Evolutionary conservation across 768 basidiomycete species (phyloP), one percentile per base, ranked within the genome.

Genomic region (Auricularia sp.): DNA sequence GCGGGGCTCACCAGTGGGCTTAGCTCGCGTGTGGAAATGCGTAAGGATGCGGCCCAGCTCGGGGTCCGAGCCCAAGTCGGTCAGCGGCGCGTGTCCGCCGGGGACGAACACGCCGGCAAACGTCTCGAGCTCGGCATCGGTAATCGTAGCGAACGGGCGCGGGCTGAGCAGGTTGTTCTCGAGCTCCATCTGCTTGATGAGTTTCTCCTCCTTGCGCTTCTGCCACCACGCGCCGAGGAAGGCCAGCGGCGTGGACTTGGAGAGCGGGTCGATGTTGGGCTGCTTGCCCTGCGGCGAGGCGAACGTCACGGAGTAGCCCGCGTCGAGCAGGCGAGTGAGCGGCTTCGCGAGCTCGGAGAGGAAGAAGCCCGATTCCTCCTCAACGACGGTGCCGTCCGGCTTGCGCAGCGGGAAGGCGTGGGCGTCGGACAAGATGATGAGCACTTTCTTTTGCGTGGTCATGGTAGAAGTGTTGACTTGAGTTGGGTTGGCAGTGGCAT

Each of bases 41-140:
- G 62, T 51, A 18, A 73, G 63, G 42, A 73, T 72, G 45, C 70
- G 64, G 7, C 72, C 71, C n/a, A 73, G 69, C 8, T 71, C 73
- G 11, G 70, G 65, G 58, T 70, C 66, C 61, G 69, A 63, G 18
- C 71, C 69, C 44, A 72, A 64, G 62, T 73, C 71, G 21, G 67
- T 63, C 29, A 70, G 66, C 33, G 73, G 71, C 10, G 70, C 71
- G 58, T 72, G 71, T n/a, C 71, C 72, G 29, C 72, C 72, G 2
- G 72, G 72, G 45, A 71, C 68, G 71, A 73, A 71, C 54, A 73
- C 65, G 16, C 70, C 71, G n/a, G 62, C 56, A 58, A 70, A 71
- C 3, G 68, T 62, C 21, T 65, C 64, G 51, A 73, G 68, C 68
- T 71, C 71, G 3, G 64, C 66, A 63, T 72, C 70, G 16, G 68